phyloP scores from a whole-genome alignment of 441 rosid species.

The Pelargonium fulgidum region DNA sequence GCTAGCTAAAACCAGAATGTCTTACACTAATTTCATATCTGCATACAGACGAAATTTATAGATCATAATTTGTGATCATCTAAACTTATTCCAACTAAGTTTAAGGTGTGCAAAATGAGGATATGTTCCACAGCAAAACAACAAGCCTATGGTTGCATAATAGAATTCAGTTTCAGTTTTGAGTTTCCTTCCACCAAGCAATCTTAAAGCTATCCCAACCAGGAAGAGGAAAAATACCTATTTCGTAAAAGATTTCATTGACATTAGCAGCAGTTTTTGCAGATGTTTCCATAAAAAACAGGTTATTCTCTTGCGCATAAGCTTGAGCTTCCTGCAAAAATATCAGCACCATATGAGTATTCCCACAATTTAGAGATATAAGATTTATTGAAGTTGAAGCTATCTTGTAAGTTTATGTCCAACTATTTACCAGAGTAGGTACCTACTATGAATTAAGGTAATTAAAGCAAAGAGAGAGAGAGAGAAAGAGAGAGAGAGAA shows the following conservation, averaged over 20 bases:
- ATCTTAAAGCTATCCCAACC: not conserved
- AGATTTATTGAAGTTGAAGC: not conserved
- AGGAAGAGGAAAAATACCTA: constrained; percentile 38
- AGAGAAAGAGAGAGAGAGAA: too few relatives aligned
- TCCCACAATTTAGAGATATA: not conserved
- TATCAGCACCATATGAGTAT: not conserved
- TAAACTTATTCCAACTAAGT: too few relatives aligned
- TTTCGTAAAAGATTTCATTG: constrained; percentile 82
- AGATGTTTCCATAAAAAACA: constrained; percentile 95
- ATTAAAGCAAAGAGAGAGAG: not conserved
- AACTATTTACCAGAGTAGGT: not conserved
- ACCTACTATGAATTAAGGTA: not conserved
- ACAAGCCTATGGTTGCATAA: not conserved
- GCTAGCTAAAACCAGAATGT: too few relatives aligned
- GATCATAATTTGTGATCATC: too few relatives aligned
- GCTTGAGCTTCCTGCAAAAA: constrained; percentile 77
- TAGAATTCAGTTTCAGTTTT: not conserved
- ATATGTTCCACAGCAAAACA: too few relatives aligned
- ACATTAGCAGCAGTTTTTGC: constrained; percentile 90
- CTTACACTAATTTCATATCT: too few relatives aligned
- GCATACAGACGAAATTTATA: too few relatives aligned
- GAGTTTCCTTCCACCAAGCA: not conserved
- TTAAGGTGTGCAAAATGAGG: too few relatives aligned
- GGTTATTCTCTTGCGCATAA: constrained; percentile 77
- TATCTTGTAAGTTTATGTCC: not conserved